Percentiles rank a stretch among this genome's conserved stretches.
Conservation (phyloP, 2,329 filamentous ascomycete genomes). For the Xylariaceae sp. region DNA sequence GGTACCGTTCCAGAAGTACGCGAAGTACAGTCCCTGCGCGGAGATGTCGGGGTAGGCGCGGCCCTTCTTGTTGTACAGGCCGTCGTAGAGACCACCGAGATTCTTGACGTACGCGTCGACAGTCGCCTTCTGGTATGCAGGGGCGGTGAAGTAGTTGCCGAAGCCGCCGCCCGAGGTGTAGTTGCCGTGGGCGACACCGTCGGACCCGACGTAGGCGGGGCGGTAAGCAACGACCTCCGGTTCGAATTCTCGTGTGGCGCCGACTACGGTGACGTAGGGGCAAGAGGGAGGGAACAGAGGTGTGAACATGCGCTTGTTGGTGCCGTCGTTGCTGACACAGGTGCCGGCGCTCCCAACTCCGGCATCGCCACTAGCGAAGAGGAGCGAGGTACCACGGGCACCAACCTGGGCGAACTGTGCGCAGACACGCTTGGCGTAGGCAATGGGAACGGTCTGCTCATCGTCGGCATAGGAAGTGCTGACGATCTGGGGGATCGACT, state of each 20-base stretch:
- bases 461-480: constrained; percentile 59
- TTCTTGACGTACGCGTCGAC: constrained; percentile 38
- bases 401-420: constrained; percentile 52
- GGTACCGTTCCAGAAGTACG: constrained; percentile 34
- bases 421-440: constrained; percentile 54
- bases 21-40: constrained; percentile 32
- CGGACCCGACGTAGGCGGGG: constrained; percentile 24
- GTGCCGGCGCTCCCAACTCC: constrained; percentile 32
- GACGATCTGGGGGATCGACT: constrained; percentile 52
- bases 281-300: constrained; percentile 52
- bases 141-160: constrained; percentile 43
- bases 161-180: constrained; percentile 41
- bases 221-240: constrained; percentile 38
- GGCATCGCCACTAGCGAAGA: constrained; percentile 52
- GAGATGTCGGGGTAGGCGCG: constrained; percentile 47
- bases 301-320: constrained; percentile 51
- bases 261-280: constrained; percentile 35
- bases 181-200: constrained; percentile 18
- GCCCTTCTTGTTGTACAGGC: constrained; percentile 42
- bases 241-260: constrained; percentile 31
- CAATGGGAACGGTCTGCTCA: constrained; percentile 51
- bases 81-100: constrained; percentile 42
- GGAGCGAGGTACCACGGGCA: constrained; percentile 49
- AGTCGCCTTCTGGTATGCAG: constrained; percentile 39
- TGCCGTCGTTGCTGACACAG: constrained; percentile 56